phyloP scores from a whole-genome alignment of 495 filamentous ascomycete species.

The Hyaloscypha variabilis region DNA sequence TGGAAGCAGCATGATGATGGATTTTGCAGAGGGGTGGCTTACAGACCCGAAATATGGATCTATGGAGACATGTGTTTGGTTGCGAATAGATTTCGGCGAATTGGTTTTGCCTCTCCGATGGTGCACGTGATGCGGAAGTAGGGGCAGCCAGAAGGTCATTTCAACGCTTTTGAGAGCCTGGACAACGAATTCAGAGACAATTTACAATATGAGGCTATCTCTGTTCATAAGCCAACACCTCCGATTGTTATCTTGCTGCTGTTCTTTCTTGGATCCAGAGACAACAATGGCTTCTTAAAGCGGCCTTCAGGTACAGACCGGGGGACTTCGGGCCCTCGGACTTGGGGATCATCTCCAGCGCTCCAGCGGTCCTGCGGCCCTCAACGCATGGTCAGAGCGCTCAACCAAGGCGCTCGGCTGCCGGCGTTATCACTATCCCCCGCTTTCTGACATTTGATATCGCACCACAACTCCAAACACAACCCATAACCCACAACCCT shows the following conservation, averaged over 20 bases:
- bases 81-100: conserved; percentile 12
- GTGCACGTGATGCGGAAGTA: background rate
- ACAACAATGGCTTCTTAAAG: too few relatives aligned
- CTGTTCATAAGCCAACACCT: background rate
- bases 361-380: background rate
- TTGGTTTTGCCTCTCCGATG: background rate
- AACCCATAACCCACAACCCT: too few relatives aligned
- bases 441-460: background rate
- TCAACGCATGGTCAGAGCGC: conserved; percentile 4
- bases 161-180: background rate
- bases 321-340: background rate
- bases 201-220: background rate
- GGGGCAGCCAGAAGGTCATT: background rate
- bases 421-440: conserved; percentile 7
- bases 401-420: conserved; percentile 6
- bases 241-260: background rate
- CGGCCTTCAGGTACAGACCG: too few relatives aligned
- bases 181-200: too few relatives aligned
- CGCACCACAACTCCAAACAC: conserved; percentile 7
- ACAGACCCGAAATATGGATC: conserved; percentile 10
- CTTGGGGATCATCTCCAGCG: too few relatives aligned
- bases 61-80: conserved; percentile 20
- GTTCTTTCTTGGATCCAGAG: background rate
- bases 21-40: conserved; percentile 13
- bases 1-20: conserved; percentile 22